These are phyloP conservation scores for Chlorella sp. DNA, from an alignment of 139 green algal species.

Conservation along the genomic window DNA sequence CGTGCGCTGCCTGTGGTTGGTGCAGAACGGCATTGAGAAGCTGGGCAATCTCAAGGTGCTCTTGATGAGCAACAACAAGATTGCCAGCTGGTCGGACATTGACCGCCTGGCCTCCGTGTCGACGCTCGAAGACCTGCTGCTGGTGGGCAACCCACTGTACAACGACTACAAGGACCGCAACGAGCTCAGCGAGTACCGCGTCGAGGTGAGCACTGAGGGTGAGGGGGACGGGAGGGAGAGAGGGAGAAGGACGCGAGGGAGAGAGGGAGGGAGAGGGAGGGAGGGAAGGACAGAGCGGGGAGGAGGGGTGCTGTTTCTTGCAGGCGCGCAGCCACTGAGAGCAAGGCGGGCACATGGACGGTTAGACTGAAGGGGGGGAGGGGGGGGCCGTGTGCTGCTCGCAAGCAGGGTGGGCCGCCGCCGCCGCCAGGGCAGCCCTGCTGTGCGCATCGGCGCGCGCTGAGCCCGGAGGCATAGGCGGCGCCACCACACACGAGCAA, in stretches of 20 bases:
- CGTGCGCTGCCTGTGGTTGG: not conserved
- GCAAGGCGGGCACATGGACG: no score
- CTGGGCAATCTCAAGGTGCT: constrained; percentile 74
- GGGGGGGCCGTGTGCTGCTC: no score
- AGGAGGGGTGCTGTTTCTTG: not conserved
- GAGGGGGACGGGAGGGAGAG: not conserved
- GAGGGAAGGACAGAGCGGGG: no score
- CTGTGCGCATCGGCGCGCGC: no score
- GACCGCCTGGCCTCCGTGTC: constrained; percentile 59
- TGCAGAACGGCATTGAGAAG: constrained; percentile 76
- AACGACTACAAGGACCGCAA: constrained; percentile 64
- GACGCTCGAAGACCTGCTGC: constrained; percentile 78
- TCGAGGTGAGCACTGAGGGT: constrained; percentile 52
- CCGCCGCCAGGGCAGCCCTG: no score
- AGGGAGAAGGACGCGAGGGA: no score
- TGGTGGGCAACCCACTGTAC: constrained; percentile 84
- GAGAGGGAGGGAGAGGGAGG: no score
- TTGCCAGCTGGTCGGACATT: constrained; percentile 60
- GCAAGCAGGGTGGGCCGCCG: no score
- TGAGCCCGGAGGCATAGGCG: no score
- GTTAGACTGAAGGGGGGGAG: no score
- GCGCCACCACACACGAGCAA: no score
- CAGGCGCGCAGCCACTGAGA: no score
- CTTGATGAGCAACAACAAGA: constrained; percentile 86
- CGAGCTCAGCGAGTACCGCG: constrained; percentile 57